These are phyloP conservation scores for Dichotomocladium elegans DNA, from an alignment of 371 early-diverging fungal genomes.

Conservation along the genomic window DNA sequence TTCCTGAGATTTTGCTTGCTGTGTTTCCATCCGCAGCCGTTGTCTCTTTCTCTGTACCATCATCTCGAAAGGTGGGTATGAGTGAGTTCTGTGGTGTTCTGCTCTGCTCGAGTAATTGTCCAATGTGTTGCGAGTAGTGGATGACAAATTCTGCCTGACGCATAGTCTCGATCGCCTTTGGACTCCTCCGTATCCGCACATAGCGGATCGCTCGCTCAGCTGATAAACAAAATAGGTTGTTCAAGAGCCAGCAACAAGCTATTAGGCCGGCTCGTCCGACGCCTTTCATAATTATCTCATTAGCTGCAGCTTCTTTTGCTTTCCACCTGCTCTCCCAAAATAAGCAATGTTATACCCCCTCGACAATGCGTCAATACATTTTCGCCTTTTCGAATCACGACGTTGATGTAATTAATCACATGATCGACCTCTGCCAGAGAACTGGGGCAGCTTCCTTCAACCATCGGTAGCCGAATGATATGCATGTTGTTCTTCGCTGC, in stretches of 20 bases:
- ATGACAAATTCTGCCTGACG: slow-evolving; percentile 64
- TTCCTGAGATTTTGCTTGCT: too few relatives aligned
- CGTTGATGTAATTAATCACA: slow-evolving; percentile 52
- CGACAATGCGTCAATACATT: slow-evolving; percentile 76
- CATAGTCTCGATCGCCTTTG: slow-evolving; percentile 69
- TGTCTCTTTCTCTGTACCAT: too few relatives aligned
- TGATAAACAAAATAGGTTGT: slow-evolving; percentile 41
- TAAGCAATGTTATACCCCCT: too few relatives aligned
- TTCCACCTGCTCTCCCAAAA: too few relatives aligned
- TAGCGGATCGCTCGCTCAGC: slow-evolving; percentile 53
- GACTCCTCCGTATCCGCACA: slow-evolving; percentile 52
- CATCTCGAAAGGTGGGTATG: too few relatives aligned
- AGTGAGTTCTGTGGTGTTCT: too few relatives aligned
- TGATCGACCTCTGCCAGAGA: slow-evolving; percentile 56
- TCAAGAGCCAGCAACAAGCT: slow-evolving; percentile 73
- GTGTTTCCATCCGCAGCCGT: too few relatives aligned
- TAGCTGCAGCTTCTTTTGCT: neutral
- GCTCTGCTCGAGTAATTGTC: too few relatives aligned
- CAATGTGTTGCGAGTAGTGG: slow-evolving; percentile 38
- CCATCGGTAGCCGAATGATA: slow-evolving; percentile 63
- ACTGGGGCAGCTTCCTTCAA: slow-evolving; percentile 72
- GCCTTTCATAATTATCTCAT: slow-evolving; percentile 40
- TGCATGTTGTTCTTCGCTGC: slow-evolving; percentile 55
- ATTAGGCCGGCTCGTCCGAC: slow-evolving; percentile 77
- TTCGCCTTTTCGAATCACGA: slow-evolving; percentile 43